A percentile compares a stretch with the other conserved stretches of the same genome.
These are phyloP conservation scores for Pseudoturritis turrita DNA, from an alignment of 345 rosid species.

Conservation along the genomic window DNA sequence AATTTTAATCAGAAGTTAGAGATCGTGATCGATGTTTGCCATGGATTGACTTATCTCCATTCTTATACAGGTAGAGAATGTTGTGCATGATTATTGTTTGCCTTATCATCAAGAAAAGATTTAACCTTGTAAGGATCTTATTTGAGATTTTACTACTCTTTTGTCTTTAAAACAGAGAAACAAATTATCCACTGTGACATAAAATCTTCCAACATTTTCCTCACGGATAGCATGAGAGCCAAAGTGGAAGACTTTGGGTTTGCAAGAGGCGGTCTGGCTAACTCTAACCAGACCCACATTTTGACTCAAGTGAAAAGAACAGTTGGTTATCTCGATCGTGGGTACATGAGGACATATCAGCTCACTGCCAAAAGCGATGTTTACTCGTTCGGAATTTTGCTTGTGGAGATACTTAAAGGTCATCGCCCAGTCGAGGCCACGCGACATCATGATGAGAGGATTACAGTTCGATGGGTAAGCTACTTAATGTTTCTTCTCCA, in stretches of 20 bases:
- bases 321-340: constrained; percentile 93
- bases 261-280: constrained; percentile 64
- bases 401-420: constrained; percentile 77
- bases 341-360: constrained; percentile 88
- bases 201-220: constrained; percentile 88
- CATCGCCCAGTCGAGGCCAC: constrained; percentile 84
- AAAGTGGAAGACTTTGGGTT: constrained; percentile 97
- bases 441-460: constrained; percentile 55
- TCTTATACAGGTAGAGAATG: constrained; percentile 62
- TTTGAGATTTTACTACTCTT: background rate
- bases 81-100: background rate
- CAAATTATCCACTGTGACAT: constrained; percentile 94
- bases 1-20: constrained; percentile 90
- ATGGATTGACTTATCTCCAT: constrained; percentile 92
- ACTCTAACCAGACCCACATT: constrained; percentile 64
- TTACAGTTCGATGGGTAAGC: constrained; percentile 90
- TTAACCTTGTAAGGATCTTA: background rate
- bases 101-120: background rate
- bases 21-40: constrained; percentile 89
- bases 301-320: constrained; percentile 94
- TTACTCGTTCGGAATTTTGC: constrained; percentile 83
- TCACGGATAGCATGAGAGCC: constrained; percentile 90
- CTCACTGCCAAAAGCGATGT: constrained; percentile 93
- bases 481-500: too few species aligned
- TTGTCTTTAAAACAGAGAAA: constrained; percentile 50